Base-by-base conservation (phyloP, 192 early-diverging fungal species). In the Gigaspora rosea region DNA sequence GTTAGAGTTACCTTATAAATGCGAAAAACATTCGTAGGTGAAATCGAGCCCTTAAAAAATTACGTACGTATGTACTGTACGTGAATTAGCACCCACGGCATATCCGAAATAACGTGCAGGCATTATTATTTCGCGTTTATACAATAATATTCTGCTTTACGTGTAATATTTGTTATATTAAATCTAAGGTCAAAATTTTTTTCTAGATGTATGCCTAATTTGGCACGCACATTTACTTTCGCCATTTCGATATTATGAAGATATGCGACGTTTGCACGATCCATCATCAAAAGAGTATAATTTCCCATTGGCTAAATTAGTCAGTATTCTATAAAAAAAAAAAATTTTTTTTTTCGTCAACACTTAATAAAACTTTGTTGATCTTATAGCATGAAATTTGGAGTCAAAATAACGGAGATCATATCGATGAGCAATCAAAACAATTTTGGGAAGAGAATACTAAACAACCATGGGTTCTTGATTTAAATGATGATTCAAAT, bases 191-290 rank as follows among this genome's bases (percentile, higher is more conserved):
- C 16, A 54, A 54, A 16, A 54, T 4, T 9, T 5, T 54, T 5
- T 54, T 16, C 11, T 65, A 82, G 85, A 88, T 59, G 86, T 88
- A 20, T 83, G 81, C 3, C 70, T 79, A 49, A 84, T 89, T 56
- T 89, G 88, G 88, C 88, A 89, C 54, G 27, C 74, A 27, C 88
- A 89, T 67, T 82, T 84, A 78, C 71, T 89, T 10, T 81, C 77
- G 15, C 87, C 87, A 27, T 32, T 85, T 6, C 74, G 81, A 16
- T 89, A 89, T 79, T 78, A 85, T 59, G 86, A 89, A 63, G 87
- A 88, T 78, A 83, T 68, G 27, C 77, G 75, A 69, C 80, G 78
- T 41, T 46, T 85, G 9, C 81, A 80, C 62, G 41, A 61, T 57
- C 18, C 27, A 27, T 0, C 27, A 27, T 27, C 27, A 27, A 27